A percentile compares a stretch with the other conserved stretches of the same genome.
These are phyloP conservation scores for Eucalyptus cladocalyx DNA, from an alignment of 345 rosid species.

Conservation along the genomic window DNA sequence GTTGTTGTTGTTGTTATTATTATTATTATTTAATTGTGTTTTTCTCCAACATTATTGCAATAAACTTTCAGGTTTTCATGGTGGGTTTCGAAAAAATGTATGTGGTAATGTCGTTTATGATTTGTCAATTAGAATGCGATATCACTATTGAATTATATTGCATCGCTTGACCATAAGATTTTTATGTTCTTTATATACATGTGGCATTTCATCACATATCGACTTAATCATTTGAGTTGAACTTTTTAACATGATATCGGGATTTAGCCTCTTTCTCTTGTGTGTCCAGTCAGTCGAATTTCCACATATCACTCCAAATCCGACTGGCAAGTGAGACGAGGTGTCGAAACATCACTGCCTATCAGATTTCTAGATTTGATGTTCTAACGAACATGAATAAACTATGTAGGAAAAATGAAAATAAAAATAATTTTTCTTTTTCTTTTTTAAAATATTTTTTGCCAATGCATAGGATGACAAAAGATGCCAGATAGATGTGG, in stretches of 20 bases:
- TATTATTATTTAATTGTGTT: not conserved
- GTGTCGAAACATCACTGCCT: not conserved
- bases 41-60: not conserved
- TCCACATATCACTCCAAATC: not conserved
- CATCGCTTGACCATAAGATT: not conserved
- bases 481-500: not conserved
- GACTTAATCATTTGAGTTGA: rapidly evolving
- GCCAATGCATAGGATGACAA: not conserved
- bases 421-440: rapidly evolving
- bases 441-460: not conserved
- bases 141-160: not conserved
- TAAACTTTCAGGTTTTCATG: not conserved
- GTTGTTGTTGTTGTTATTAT: not conserved
- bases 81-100: not conserved
- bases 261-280: rapidly evolving
- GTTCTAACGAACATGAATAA: rapidly evolving
- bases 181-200: not conserved
- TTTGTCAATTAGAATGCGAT: not conserved
- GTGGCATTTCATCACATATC: rapidly evolving
- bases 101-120: not conserved
- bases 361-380: not conserved
- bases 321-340: not conserved
- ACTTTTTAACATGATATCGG: not conserved
- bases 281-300: rapidly evolving
- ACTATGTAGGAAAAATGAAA: not conserved